Conservation (phyloP, 2,329 filamentous ascomycete genomes). For the Pseudogymnoascus sp. region DNA sequence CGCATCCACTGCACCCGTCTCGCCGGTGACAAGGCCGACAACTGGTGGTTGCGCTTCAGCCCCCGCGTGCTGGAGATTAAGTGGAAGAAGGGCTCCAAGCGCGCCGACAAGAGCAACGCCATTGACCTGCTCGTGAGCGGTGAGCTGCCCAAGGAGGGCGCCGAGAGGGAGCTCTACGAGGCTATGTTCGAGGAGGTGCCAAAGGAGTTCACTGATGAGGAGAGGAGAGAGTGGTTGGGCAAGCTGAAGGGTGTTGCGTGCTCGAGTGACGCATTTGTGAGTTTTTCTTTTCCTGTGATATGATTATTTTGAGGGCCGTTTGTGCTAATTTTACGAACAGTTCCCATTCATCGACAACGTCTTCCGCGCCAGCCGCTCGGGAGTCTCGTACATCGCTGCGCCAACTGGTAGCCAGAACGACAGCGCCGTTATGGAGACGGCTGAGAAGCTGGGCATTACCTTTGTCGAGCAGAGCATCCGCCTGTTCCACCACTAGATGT, state of each 20-base stretch:
- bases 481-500: slow-evolving; percentile 80
- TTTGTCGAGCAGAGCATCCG: slow-evolving; percentile 93
- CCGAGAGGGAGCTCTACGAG: slow-evolving; percentile 82
- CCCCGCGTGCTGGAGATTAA: slow-evolving; percentile 77
- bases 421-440: slow-evolving; percentile 72
- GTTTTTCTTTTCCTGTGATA: slow-evolving; percentile 30
- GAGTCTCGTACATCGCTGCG: slow-evolving; percentile 91
- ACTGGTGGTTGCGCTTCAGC: slow-evolving; percentile 99
- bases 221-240: slow-evolving; percentile 77
- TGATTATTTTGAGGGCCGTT: not conserved
- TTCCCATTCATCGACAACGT: slow-evolving; percentile 99
- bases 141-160: slow-evolving; percentile 71
- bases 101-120: slow-evolving; percentile 94
- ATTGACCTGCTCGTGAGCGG: slow-evolving; percentile 93
- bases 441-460: slow-evolving; percentile 83
- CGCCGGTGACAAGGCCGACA: slow-evolving; percentile 96
- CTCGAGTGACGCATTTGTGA: slow-evolving; percentile 90
- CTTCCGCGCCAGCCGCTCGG: slow-evolving; percentile 79
- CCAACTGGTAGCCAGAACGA: slow-evolving; percentile 88
- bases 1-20: slow-evolving; percentile 97
- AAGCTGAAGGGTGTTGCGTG: slow-evolving; percentile 77
- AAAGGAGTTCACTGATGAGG: slow-evolving; percentile 68
- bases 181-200: slow-evolving; percentile 86
- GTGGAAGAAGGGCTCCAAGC: slow-evolving; percentile 97
- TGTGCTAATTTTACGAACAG: slow-evolving; percentile 34